Percentiles rank a stretch among this genome's conserved stretches.
These are phyloP conservation scores for Calonectria hawksworthii DNA, from an alignment of 2,329 filamentous ascomycete species.

Conservation along the genomic window DNA sequence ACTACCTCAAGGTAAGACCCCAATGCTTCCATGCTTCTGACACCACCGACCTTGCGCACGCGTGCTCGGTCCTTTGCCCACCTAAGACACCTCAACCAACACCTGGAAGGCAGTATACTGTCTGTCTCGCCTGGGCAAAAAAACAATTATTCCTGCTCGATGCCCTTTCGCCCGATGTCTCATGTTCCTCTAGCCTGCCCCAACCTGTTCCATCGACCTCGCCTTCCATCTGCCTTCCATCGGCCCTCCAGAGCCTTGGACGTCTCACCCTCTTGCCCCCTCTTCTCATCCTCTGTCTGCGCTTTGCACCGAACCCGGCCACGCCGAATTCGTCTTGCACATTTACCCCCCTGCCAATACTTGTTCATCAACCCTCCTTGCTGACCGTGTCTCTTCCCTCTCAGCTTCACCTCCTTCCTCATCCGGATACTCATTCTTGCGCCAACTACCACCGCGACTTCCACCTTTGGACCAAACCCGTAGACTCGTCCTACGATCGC, in stretches of 20 bases:
- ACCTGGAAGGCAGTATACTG: constrained; percentile 28
- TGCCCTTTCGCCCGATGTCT: constrained; percentile 36
- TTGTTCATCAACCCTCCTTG: background rate
- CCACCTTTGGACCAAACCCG: constrained; percentile 27
- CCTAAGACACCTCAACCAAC: constrained; percentile 32
- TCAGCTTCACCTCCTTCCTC: constrained; percentile 39
- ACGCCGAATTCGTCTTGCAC: background rate
- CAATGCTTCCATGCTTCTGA: constrained; percentile 40
- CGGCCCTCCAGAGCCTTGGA: constrained; percentile 19
- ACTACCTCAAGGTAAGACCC: constrained; percentile 42
- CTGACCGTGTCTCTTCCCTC: constrained; percentile 25
- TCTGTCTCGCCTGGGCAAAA: constrained; percentile 30
- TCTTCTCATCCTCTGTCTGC: background rate
- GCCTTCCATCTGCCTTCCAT: constrained; percentile 36
- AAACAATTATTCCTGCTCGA: constrained; percentile 30
- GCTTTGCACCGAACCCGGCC: constrained; percentile 3
- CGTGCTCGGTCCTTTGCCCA: constrained; percentile 37
- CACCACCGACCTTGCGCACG: constrained; percentile 44
- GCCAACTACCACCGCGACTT: constrained; percentile 38
- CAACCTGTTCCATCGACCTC: constrained; percentile 17
- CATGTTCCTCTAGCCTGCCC: constrained; percentile 17
- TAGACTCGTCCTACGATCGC: constrained; percentile 37
- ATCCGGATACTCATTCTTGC: constrained; percentile 30
- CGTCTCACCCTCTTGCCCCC: constrained; percentile 19
- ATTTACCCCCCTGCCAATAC: background rate